Base-by-base conservation (phyloP, 139 green algal genomes). In the Picochlorum sp. region DNA sequence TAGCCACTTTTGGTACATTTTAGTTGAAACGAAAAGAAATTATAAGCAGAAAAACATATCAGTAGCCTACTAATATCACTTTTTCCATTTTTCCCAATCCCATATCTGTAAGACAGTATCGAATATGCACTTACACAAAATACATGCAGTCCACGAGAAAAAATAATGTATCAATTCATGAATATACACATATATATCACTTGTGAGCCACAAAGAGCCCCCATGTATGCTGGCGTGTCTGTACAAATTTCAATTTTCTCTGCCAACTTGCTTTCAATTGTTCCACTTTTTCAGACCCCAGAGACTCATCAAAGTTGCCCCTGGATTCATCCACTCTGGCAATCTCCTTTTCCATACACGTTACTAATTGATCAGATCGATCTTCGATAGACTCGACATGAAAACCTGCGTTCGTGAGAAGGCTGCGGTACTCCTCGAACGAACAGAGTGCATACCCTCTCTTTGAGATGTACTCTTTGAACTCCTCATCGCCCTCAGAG, bases 341-440 rank as follows among this genome's bases (percentile, higher is more conserved):
- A 10, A 73, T 49, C 47, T 73, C 67, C 3, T 28, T 37, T 41
- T 28, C n/a, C 15, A 76, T 24, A 52, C 24, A 62, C 8, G 4
- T 10, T 24, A 6, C 2, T 15, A 73, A 24, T 20, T 68, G 56
- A 26, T 65, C 49, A 31, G 37, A 45, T 8, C 21, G 18, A 57
- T 72, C 56, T 30, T 66, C 64, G 7, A 67, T 78, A 24, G 63
- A 15, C 1, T 88, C 70, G 6, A 80, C 66, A 2, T 45, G 55
- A 60, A 92, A 92, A n/a, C 85, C 85, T 23, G 82, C 82, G 13
- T 69, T 66, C 52, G 47, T 38, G 16, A 91, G 54, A 64, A 86
- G 52, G 23, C 54, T 1, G 3, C 52, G 55, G 49, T 92, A 92
- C 1, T 69, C 57, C 24, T 57, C 31, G 10, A 85, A 26, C 1